Base-by-base conservation (phyloP, 2,329 filamentous ascomycete genomes). In the Ophiostoma piceae region DNA sequence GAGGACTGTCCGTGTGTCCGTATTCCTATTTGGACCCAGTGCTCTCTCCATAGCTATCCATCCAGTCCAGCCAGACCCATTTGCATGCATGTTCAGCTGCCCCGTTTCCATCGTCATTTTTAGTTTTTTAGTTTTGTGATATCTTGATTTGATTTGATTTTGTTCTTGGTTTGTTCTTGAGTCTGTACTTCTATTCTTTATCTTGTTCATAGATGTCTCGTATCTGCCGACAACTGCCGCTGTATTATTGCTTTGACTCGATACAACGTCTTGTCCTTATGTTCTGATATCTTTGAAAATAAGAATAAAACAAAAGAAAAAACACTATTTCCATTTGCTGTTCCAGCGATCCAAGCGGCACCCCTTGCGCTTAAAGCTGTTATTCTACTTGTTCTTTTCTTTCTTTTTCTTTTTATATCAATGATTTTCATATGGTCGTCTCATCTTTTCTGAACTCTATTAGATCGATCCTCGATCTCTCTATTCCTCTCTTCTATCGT, bases 311-410 rank as follows among this genome's bases (percentile, higher is more conserved):
- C 16, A 12, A 5, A 29, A n/a, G n/a, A n/a, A 29, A 29, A 29
- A 29, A 29, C 26, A 29, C 16, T 57, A 26, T 57, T 57, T 57
- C 51, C 22, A 57, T 57, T 57, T 57, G 3, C n/a, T 26, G n/a
- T 57, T 29, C 51, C 19, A 57, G 51, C 51, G n/a, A 57, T 57
- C 51, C 51, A 26, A 57, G 51, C 51, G 51, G 51, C 51, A 57
- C 51, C 51, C 51, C 51, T 57, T 57, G 51, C 51, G 51, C 51
- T 57, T 57, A 29, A 26, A 29, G n/a, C 51, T 16, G 16, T 47
- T 19, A 16, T 16, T 47, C 16, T 19, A 16, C 19, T 16, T 47
- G 5, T 54, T 54, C 47, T 22, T 26, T 22, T 54, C n/a, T 57
- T 57, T 12, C 26, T 12, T 14, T 26, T 57, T 57, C 51, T 16